Conservation (phyloP, 2,329 filamentous ascomycete genomes). For the Stemphylium beticola region DNA sequence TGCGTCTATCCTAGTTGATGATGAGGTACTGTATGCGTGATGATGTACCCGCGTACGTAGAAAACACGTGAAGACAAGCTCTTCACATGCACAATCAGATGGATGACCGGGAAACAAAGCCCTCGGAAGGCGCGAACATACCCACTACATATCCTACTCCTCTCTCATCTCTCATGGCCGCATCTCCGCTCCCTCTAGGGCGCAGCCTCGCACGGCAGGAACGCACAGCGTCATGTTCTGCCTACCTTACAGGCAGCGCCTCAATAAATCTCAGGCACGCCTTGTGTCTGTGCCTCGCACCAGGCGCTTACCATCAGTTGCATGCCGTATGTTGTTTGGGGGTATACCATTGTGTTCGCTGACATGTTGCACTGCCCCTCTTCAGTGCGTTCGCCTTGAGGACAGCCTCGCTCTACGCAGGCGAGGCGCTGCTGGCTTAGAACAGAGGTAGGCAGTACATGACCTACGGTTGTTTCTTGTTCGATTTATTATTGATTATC, state of each 20-base stretch:
- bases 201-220: slow-evolving; percentile 8
- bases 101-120: not conserved
- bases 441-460: not conserved
- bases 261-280: slow-evolving; percentile 2
- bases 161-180: not conserved
- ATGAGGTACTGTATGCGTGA: not conserved
- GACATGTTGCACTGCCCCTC: slow-evolving; percentile 11
- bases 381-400: slow-evolving; percentile 6
- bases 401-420: slow-evolving; percentile 6
- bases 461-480: not conserved
- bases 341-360: not conserved
- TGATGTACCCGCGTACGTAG: not conserved
- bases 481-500: not conserved
- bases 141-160: slow-evolving; percentile 9
- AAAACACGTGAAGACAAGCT: not conserved
- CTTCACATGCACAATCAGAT: not conserved
- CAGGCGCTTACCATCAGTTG: not conserved
- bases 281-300: not conserved
- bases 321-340: not conserved
- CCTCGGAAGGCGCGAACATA: not conserved
- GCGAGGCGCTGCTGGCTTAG: slow-evolving; percentile 4
- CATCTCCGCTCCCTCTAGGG: slow-evolving; percentile 3
- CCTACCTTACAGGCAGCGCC: slow-evolving; percentile 6
- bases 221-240: not conserved
- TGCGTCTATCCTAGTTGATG: not conserved